Evolutionary conservation across 2,329 filamentous ascomycete genomes (phyloP).

Genomic region (Colletotrichum caudatum): DNA sequence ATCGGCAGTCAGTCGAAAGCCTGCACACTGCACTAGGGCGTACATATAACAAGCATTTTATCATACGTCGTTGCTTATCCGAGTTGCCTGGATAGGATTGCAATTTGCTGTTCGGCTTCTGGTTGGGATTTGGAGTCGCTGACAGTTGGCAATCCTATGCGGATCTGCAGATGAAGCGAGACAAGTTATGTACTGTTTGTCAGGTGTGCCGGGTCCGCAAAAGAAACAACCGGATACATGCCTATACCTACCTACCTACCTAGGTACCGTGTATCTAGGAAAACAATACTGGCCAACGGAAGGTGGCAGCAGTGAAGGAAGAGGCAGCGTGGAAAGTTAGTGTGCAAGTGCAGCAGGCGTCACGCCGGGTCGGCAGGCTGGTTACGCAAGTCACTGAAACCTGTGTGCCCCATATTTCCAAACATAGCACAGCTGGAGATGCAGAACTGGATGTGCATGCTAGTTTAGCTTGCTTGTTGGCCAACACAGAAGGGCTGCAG

Average conservation of each 20-base stretch:
- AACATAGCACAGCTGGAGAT: conserved; percentile 34
- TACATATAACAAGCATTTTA: neutral
- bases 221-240: neutral
- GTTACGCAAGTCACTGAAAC: conserved; percentile 40
- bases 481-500: conserved; percentile 10
- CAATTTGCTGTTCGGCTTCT: conserved; percentile 1
- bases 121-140: conserved; percentile 5
- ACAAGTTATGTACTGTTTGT: conserved; percentile 7
- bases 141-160: conserved; percentile 19
- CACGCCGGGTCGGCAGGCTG: conserved; percentile 23
- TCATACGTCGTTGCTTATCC: neutral
- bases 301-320: neutral
- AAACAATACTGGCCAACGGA: neutral
- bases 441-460: conserved; percentile 11
- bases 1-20: conserved; percentile 22
- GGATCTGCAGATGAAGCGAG: conserved; percentile 1
- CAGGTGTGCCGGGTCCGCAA: neutral
- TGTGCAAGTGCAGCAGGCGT: conserved; percentile 6
- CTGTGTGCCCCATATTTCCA: conserved; percentile 34
- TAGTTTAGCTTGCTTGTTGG: neutral
- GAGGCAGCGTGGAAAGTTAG: neutral
- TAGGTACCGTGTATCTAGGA: too few relatives aligned
- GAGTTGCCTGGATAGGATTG: neutral
- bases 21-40: neutral
- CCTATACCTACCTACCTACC: too few relatives aligned